Evolutionary conservation across 306 rosid genomes (phyloP), one percentile per base, ranked within the genome.

Genomic region (Heteromeles arbutifolia): DNA sequence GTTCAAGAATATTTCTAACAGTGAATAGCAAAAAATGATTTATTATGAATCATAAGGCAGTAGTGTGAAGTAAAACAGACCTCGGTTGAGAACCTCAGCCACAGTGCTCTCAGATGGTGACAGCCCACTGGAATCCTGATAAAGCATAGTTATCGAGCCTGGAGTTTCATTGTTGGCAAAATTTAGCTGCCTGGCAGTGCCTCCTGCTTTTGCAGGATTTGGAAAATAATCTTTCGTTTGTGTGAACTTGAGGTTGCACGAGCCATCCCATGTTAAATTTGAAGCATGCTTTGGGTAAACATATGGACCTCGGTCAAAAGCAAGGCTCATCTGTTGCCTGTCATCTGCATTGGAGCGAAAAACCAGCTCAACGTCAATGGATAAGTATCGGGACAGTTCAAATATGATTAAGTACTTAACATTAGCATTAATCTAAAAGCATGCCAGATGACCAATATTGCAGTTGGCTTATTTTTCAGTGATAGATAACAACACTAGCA

Each of bases 171-270:
- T 78, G 67, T 76, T 66, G 53, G 77, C 70, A 9, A 76, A 37
- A 41, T 52, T 39, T 63, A 87, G 53, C 70, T 79, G 71, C 32
- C 74, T 77, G 13, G 69, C 14, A 21, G 74, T 58, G 52, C 37
- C 77, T 61, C 79, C 79, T 73, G 79, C 83, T 72, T 85, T 90
- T 65, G 77, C 84, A 65, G 88, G 83, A 77, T 84, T 86, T 41
- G 85, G 71, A 25, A 82, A 74, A 78, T 87, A 86, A 59, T 89
- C 92, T 80, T 84, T 89, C 11, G 87, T 84, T 58, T 84, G 93
- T 62, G 88, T 80, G 48, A 85, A 63, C 77, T 81, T 78, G 82
- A 73, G 78, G 65, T 74, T 70, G 67, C 72, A 79, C 1, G 69
- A 39, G 69, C 79, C 86, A 59, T 77, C 90, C 90, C 96, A 90